A percentile compares a stretch with the other conserved stretches of the same genome.
Conservation (phyloP, 345 rosid species). For the Balakata baccata region DNA sequence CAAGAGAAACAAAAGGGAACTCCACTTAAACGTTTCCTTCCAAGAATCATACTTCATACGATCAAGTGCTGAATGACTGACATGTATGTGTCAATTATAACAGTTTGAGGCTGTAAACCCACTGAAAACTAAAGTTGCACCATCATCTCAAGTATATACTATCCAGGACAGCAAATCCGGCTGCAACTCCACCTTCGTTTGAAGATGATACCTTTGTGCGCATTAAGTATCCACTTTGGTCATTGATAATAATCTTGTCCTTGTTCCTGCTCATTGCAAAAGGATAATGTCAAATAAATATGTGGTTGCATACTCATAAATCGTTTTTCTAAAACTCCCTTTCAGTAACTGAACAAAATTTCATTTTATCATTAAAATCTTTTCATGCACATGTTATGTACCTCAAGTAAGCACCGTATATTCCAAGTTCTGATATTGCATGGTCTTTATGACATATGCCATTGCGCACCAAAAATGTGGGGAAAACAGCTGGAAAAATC, state of each 20-base stretch:
- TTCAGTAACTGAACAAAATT: neutral
- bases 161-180: conserved; percentile 92
- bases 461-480: conserved; percentile 63
- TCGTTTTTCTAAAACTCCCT: neutral
- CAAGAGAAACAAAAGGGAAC: conserved; percentile 1
- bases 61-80: neutral
- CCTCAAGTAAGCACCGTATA: conserved; percentile 86
- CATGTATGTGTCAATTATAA: neutral
- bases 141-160: conserved; percentile 72
- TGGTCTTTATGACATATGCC: conserved; percentile 66
- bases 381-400: conserved; percentile 22
- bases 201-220: conserved; percentile 83
- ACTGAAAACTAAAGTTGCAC: conserved; percentile 10
- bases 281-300: neutral
- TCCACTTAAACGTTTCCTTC: conserved; percentile 4
- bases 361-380: neutral
- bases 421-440: conserved; percentile 88
- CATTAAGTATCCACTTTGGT: conserved; percentile 81
- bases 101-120: neutral
- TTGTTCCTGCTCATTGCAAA: conserved; percentile 59
- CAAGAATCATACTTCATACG: neutral
- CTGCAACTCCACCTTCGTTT: conserved; percentile 94
- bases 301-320: neutral
- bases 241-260: conserved; percentile 70
- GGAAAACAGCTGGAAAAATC: conserved; percentile 71